Conservation (phyloP, 2,329 filamentous ascomycete genomes). For the Hansfordia pulvinata region DNA sequence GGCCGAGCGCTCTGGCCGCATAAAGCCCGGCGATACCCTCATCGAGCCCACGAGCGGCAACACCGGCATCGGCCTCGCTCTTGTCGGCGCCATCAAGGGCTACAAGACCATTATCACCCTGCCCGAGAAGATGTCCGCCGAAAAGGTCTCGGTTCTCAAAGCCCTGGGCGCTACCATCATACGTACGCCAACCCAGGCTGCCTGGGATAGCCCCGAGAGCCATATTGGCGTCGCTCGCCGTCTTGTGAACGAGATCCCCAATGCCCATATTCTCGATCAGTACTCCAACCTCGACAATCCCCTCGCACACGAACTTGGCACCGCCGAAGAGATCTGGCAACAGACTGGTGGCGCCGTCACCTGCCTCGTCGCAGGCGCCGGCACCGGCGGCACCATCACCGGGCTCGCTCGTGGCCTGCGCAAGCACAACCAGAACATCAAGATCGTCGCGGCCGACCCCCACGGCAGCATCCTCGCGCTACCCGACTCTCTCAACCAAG, state of each 20-base stretch:
- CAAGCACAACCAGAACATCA: constrained; percentile 77
- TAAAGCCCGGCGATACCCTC: constrained; percentile 92
- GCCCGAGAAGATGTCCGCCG: constrained; percentile 97
- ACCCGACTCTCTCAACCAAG: constrained; percentile 66
- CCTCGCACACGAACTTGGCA: constrained; percentile 83
- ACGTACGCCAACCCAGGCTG: constrained; percentile 88
- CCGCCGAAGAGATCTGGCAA: constrained; percentile 89
- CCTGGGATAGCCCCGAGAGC: constrained; percentile 86
- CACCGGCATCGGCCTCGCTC: constrained; percentile 89
- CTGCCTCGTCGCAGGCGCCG: constrained; percentile 79
- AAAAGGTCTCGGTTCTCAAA: constrained; percentile 91
- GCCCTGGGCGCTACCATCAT: constrained; percentile 96
- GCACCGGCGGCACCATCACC: constrained; percentile 90
- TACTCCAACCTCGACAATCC: constrained; percentile 90
- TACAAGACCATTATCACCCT: constrained; percentile 98
- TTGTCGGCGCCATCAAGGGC: constrained; percentile 90
- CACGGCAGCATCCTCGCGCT: constrained; percentile 82
- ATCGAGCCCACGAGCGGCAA: constrained; percentile 98
- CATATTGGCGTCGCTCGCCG: constrained; percentile 91
- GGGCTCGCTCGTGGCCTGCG: constrained; percentile 73
- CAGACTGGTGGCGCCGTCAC: constrained; percentile 77
- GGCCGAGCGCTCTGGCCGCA: constrained; percentile 79
- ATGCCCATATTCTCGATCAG: constrained; percentile 94
- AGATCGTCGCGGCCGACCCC: constrained; percentile 86
- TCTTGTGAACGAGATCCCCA: constrained; percentile 88